Conservation (phyloP, 139 green algal species). For the Trebouxia sp. region DNA sequence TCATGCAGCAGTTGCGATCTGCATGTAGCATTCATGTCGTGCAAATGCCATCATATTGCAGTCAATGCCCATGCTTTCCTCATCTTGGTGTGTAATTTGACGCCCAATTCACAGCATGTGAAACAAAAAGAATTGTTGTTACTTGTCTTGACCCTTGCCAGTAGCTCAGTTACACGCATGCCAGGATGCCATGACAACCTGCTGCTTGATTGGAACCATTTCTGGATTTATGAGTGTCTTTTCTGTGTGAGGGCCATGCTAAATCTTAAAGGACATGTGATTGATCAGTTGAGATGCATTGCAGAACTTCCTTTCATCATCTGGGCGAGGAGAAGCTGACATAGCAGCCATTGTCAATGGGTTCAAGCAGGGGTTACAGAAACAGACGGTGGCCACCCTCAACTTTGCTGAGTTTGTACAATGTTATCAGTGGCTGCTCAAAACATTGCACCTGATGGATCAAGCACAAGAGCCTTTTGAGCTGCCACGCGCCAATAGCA, state of each 20-base stretch:
- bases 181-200: too few species aligned
- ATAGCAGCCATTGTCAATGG: slow-evolving; percentile 23
- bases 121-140: too few species aligned
- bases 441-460: slow-evolving; percentile 23
- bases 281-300: neutral
- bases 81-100: too few species aligned
- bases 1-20: neutral
- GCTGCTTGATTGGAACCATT: too few species aligned
- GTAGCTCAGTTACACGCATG: neutral
- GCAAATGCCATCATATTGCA: too few species aligned
- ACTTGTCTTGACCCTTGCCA: neutral
- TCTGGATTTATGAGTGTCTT: too few species aligned
- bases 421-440: slow-evolving; percentile 20
- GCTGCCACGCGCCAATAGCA: neutral
- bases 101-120: too few species aligned
- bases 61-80: too few species aligned
- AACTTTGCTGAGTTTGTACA: slow-evolving; percentile 8
- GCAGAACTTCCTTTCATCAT: neutral
- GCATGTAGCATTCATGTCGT: too few species aligned
- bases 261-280: neutral
- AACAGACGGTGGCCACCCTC: neutral
- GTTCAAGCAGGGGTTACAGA: slow-evolving; percentile 25
- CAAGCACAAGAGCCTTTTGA: neutral
- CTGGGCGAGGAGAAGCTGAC: neutral
- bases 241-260: too few species aligned